Percentiles rank a stretch among this genome's conserved stretches.
These are phyloP conservation scores for Fistulifera pelliculosa DNA, from an alignment of 108 stramenopile species.

Conservation along the genomic window DNA sequence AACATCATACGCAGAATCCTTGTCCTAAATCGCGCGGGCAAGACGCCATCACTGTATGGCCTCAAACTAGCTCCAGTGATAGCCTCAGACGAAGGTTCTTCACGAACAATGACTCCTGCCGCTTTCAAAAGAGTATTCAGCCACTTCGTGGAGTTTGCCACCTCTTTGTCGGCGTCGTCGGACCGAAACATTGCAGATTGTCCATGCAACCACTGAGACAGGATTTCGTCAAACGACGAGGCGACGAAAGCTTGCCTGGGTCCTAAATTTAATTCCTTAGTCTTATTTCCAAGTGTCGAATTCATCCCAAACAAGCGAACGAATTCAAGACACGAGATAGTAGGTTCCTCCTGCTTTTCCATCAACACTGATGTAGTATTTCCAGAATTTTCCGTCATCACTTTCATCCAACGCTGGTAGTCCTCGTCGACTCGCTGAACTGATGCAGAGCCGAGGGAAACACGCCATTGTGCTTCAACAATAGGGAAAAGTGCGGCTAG, in stretches of 20 bases:
- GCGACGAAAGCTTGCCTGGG: not conserved
- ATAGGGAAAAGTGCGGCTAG: not conserved
- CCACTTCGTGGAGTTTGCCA: conserved; percentile 13
- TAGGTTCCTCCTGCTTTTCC: conserved; percentile 12
- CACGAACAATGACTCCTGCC: conserved; percentile 13
- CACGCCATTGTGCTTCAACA: not conserved
- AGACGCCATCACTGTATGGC: too few relatives aligned
- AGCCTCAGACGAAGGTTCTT: not conserved
- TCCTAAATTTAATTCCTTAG: conserved; percentile 1
- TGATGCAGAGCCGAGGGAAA: not conserved
- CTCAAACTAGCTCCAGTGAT: not conserved
- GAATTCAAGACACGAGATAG: too few relatives aligned
- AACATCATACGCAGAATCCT: conserved; percentile 53
- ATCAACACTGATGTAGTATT: not conserved
- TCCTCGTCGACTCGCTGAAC: not conserved
- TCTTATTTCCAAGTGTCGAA: too few relatives aligned
- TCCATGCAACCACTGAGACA: conserved; percentile 39
- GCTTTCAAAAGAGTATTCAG: conserved; percentile 16
- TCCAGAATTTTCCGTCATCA: conserved; percentile 9
- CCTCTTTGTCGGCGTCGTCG: not conserved
- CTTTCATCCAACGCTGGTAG: conserved; percentile 7
- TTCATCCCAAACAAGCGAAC: too few relatives aligned
- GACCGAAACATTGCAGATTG: conserved; percentile 12
- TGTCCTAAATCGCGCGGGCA: conserved; percentile 2
- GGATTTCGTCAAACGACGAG: conserved; percentile 3